Evolutionary conservation across 2,329 filamentous ascomycete genomes (phyloP), one percentile per base, ranked within the genome.

Genomic region (Botrytis fabae): DNA sequence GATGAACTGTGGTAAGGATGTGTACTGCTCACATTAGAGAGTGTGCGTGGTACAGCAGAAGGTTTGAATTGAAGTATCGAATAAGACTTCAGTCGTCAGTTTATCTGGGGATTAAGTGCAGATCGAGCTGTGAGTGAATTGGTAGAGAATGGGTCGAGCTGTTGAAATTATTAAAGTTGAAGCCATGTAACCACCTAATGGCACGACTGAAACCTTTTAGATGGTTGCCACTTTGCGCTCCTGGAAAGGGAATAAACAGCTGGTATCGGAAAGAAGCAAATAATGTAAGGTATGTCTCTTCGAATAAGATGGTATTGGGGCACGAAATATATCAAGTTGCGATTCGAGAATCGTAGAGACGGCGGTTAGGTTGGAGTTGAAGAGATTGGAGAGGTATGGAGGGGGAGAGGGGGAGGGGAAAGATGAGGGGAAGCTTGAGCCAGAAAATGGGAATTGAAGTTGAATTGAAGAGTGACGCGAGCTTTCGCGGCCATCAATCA

Each of bases 71-170:
- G 48, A 57, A 57, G 16, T 25, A n/a, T 42, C 38, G 32, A 14
- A 61, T 40, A 51, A 25, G n/a, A 18, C 9, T 16, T 69, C 38
- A 44, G 6, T 69, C 9, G 48, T 38, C 35, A 18, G 18, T 57
- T n/a, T 18, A 22, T 69, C 38, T 18, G 38, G 22, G 16, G 2
- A 57, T 32, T 25, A 22, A 57, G 16, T 6, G 28, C 22, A 42
- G 38, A 69, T 57, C 48, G 48, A 69, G 40, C 18, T 32, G 20
- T 25, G 9, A 69, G 65, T 69, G 65, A 69, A 69, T 69, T 57
- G 48, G 22, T 25, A 62, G 25, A 62, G 25, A 42, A 69, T 69
- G 65, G 65, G 65, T 20, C 38, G 65, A 69, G 65, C 14, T 42
- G 16, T 44, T 42, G 48, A 57, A 40, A 16, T 28, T 22, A 25